These are phyloP conservation scores for Pythium brassicae DNA, from an alignment of 352 stramenopile genomes.

Conservation along the genomic window DNA sequence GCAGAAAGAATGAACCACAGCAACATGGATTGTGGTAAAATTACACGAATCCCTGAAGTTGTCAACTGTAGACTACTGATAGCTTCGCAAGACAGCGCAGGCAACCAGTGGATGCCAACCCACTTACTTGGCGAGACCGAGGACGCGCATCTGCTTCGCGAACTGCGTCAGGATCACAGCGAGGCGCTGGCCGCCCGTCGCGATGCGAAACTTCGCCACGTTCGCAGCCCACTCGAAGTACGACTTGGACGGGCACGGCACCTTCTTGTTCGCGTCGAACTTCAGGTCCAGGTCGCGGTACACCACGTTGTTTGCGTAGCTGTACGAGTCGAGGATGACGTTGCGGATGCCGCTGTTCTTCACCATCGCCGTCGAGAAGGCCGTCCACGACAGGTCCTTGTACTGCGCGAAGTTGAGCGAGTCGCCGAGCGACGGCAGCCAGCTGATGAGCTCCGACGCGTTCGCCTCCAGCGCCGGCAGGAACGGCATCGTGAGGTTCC, in stretches of 20 bases:
- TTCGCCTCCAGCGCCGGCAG: slow-evolving; percentile 20
- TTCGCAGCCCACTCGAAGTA: slow-evolving; percentile 30
- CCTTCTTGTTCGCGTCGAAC: slow-evolving; percentile 7
- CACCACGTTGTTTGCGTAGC: slow-evolving; percentile 30
- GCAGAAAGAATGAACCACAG: background rate
- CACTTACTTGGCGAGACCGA: slow-evolving; percentile 26
- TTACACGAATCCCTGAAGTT: background rate
- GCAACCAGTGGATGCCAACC: background rate
- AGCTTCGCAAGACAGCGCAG: background rate
- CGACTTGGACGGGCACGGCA: slow-evolving; percentile 19
- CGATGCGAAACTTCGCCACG: slow-evolving; percentile 45
- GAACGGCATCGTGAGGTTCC: slow-evolving; percentile 16
- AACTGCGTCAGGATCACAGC: slow-evolving; percentile 55
- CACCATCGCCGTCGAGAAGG: slow-evolving; percentile 28
- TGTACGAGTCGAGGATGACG: slow-evolving; percentile 43
- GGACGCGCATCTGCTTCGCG: slow-evolving; percentile 36
- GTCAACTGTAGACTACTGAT: background rate
- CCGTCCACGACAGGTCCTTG: slow-evolving; percentile 24
- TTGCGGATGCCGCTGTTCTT: slow-evolving; percentile 22
- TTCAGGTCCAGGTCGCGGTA: slow-evolving; percentile 36
- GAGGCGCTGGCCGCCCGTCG: slow-evolving; percentile 45
- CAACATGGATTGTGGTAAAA: background rate
- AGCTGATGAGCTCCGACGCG: slow-evolving; percentile 41
- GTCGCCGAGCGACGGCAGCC: slow-evolving; percentile 27
- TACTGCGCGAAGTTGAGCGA: slow-evolving; percentile 37